Percentiles rank a stretch among this genome's conserved stretches.
Conservation (phyloP, 2,329 filamentous ascomycete genomes). For the Hymenoscyphus scutula region DNA sequence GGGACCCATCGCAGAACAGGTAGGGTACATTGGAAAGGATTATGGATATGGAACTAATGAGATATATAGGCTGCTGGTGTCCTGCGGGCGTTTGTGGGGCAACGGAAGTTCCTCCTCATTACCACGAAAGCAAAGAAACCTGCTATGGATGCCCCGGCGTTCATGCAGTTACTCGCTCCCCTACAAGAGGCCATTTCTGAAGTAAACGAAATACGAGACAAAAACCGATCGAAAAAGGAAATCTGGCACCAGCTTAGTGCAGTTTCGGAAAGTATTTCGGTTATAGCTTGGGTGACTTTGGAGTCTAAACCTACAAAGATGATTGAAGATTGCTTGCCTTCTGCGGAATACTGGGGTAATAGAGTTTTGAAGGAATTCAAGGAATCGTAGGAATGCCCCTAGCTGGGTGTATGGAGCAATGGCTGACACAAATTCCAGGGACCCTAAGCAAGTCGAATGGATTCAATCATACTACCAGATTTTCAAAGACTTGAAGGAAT, state of each 20-base stretch:
- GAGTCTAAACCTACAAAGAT: slow-evolving; percentile 81
- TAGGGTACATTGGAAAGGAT: slow-evolving; percentile 39
- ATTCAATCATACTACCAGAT: slow-evolving; percentile 89
- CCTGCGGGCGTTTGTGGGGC: slow-evolving; percentile 69
- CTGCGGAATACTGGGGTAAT: slow-evolving; percentile 93
- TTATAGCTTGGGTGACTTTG: slow-evolving; percentile 86
- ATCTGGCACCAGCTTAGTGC: slow-evolving; percentile 81
- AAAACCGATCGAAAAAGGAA: slow-evolving; percentile 66
- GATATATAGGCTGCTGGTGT: slow-evolving; percentile 49
- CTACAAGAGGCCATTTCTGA: slow-evolving; percentile 79
- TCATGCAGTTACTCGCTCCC: slow-evolving; percentile 78
- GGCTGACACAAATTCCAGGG: slow-evolving; percentile 48
- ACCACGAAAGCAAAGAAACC: slow-evolving; percentile 92
- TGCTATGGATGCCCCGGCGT: slow-evolving; percentile 53
- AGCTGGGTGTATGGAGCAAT: not conserved
- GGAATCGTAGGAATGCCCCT: slow-evolving; percentile 59
- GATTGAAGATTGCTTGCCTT: slow-evolving; percentile 76
- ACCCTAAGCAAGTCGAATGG: slow-evolving; percentile 80
- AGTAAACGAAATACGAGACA: slow-evolving; percentile 78
- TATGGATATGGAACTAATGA: slow-evolving; percentile 17
- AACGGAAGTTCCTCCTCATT: slow-evolving; percentile 84
- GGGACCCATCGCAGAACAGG: slow-evolving; percentile 76
- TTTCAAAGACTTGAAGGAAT: slow-evolving; percentile 79
- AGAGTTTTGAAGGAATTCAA: slow-evolving; percentile 89
- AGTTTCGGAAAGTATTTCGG: slow-evolving; percentile 85